phyloP scores from a whole-genome alignment of 1,139 yeast genomes.

The Candida glucosophila region DNA sequence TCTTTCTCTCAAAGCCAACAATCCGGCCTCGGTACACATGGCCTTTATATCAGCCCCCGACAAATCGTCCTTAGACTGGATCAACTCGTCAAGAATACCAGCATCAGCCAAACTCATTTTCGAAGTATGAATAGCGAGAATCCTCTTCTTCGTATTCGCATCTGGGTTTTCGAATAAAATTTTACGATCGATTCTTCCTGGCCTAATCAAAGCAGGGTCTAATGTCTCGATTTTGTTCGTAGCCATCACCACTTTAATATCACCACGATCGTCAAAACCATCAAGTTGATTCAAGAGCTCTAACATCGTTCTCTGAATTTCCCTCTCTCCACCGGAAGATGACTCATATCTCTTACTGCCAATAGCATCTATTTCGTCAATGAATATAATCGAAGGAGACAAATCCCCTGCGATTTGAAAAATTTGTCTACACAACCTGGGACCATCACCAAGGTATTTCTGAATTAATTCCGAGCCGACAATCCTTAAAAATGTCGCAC shows the following conservation, averaged over 20 bases:
- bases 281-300: constrained; percentile 93
- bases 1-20: constrained; percentile 92
- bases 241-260: constrained; percentile 98
- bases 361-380: constrained; percentile 98
- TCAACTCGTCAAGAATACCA: constrained; percentile 84
- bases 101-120: constrained; percentile 88
- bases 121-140: constrained; percentile 85
- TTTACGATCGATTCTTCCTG: constrained; percentile 98
- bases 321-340: constrained; percentile 94
- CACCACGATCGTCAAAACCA: constrained; percentile 98
- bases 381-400: constrained; percentile 96
- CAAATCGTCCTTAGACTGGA: constrained; percentile 85
- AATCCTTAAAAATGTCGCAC: constrained; percentile 91
- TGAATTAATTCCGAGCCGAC: constrained; percentile 97
- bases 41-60: constrained; percentile 99
- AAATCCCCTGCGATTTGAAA: constrained; percentile 96
- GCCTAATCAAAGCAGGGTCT: constrained; percentile 97
- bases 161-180: constrained; percentile 96
- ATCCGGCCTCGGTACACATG: constrained; percentile 95
- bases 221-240: constrained; percentile 91
- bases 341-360: constrained; percentile 97
- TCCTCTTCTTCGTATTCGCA: constrained; percentile 85
- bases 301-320: constrained; percentile 97
- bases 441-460: constrained; percentile 97
- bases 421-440: constrained; percentile 86